Conservation (phyloP, 2,329 filamentous ascomycete species). For the Cordyceps pruinosa region DNA sequence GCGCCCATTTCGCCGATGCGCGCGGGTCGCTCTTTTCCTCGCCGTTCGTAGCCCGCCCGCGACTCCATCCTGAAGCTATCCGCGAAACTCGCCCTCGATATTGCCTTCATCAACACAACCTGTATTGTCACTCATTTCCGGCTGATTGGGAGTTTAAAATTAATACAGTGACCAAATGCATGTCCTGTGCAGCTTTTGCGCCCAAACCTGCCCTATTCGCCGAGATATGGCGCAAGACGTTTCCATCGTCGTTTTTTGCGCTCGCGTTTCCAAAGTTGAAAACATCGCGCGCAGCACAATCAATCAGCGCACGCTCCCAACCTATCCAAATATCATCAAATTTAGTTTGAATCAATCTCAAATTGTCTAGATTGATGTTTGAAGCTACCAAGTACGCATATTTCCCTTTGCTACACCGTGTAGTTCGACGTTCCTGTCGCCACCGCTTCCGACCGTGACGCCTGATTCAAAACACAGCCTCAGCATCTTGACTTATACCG, state of each 20-base stretch:
- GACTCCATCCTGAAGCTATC: constrained; percentile 15
- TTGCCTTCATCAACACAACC: constrained; percentile 6
- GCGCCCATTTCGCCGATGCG: neutral
- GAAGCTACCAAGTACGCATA: neutral
- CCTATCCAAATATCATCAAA: neutral
- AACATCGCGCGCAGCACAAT: neutral
- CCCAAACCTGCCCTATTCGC: neutral
- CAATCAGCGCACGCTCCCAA: neutral
- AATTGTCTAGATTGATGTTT: neutral
- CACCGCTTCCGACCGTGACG: constrained; percentile 1
- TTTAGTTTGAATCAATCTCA: neutral
- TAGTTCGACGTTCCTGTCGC: neutral
- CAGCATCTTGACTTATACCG: constrained; percentile 11
- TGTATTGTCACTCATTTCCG: neutral
- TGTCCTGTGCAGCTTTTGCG: constrained; percentile 1
- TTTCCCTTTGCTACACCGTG: no score
- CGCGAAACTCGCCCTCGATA: constrained; percentile 8
- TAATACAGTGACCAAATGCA: neutral
- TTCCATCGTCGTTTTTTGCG: constrained; percentile 10
- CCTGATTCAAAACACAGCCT: neutral
- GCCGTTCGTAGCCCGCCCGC: neutral
- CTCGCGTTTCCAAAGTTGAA: constrained; percentile 12
- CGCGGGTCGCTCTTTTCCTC: neutral
- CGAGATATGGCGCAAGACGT: neutral
- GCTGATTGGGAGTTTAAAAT: neutral